These are phyloP conservation scores for Candida cerambycidarum DNA, from an alignment of 805 yeast genomes.

Conservation along the genomic window DNA sequence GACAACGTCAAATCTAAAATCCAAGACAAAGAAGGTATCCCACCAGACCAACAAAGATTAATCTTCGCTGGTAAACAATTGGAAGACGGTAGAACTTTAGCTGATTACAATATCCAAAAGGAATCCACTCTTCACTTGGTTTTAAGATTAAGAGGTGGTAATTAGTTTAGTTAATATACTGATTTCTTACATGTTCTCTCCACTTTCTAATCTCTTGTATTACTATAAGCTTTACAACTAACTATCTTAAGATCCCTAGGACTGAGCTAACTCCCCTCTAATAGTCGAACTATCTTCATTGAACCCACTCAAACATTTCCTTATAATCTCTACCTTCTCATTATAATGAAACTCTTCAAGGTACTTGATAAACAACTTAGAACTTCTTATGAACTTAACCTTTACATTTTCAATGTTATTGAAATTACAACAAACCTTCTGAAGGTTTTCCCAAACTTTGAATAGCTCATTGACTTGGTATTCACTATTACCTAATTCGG, in stretches of 20 bases:
- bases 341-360: constrained; percentile 16
- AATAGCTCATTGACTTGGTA: constrained; percentile 20
- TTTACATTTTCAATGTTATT: constrained; percentile 60
- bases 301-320: constrained; percentile 16
- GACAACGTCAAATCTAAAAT: constrained; percentile 96
- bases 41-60: constrained; percentile 96
- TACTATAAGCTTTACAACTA: no score
- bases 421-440: constrained; percentile 29
- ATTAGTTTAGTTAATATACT: constrained; percentile 10
- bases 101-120: constrained; percentile 98
- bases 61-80: constrained; percentile 97
- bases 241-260: no score
- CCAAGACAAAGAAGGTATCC: constrained; percentile 97
- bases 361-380: constrained; percentile 20
- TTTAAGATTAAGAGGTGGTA: constrained; percentile 95
- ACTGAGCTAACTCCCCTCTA: constrained; percentile 31
- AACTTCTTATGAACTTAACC: constrained; percentile 43
- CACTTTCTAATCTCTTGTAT: no score
- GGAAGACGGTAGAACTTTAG: constrained; percentile 93
- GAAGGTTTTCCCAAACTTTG: constrained; percentile 23
- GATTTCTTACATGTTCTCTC: not conserved
- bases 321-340: constrained; percentile 16
- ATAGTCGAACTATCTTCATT: constrained; percentile 46
- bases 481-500: constrained; percentile 13
- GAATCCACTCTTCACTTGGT: constrained; percentile 96